Evolutionary conservation across 331 rosid genomes (phyloP).

Genomic region (Arachis monticola): DNA sequence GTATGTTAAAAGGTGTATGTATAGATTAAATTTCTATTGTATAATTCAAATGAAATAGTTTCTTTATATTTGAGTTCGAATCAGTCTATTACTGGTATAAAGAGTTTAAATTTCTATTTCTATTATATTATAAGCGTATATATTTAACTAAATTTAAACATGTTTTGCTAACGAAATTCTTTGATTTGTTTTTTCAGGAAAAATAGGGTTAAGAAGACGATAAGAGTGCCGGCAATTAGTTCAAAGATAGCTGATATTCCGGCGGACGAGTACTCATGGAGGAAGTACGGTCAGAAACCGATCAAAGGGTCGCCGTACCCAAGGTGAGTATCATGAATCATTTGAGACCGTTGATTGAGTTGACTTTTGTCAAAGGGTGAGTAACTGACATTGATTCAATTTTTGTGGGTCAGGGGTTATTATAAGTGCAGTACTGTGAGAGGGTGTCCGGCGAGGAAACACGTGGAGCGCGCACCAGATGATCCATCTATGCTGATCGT

Average conservation of each 20-base stretch:
- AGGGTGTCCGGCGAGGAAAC: constrained; percentile 96
- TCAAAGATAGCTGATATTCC: constrained; percentile 73
- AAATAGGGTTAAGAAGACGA: constrained; percentile 60
- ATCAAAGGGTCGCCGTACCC: constrained; percentile 79
- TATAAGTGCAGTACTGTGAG: constrained; percentile 89
- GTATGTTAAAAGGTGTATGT: no score
- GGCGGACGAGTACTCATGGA: constrained; percentile 75
- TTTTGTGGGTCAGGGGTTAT: constrained; percentile 63
- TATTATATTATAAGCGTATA: no score
- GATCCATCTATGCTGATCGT: constrained; percentile 93
- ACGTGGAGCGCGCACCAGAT: constrained; percentile 88
- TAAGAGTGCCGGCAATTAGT: constrained; percentile 70
- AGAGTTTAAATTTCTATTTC: no score
- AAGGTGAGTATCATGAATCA: constrained; percentile 42
- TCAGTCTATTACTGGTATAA: no score
- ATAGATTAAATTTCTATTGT: no score
- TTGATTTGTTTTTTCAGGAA: constrained; percentile 44
- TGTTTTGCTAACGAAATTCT: not conserved
- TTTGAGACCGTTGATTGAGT: not conserved
- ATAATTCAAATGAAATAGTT: no score
- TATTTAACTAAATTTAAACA: not conserved
- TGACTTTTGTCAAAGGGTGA: constrained; percentile 1
- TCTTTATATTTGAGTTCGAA: not conserved
- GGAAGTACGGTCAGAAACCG: constrained; percentile 81
- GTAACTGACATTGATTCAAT: not conserved